Percentiles rank a stretch among this genome's conserved stretches.
Evolutionary conservation across 371 early-diverging fungal genomes (phyloP).

Genomic region (Fennellomyces sp.): DNA sequence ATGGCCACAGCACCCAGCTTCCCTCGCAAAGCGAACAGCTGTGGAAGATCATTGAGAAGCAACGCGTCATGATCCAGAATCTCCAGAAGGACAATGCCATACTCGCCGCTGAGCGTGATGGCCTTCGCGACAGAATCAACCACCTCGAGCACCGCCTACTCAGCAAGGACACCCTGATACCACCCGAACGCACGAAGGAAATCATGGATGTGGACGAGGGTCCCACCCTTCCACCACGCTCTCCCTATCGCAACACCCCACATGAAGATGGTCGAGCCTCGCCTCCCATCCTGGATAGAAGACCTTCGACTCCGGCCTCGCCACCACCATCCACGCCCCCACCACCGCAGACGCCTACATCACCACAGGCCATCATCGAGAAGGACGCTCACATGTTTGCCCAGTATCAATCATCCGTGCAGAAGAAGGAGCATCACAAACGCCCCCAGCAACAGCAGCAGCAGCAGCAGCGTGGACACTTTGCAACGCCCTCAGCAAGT

Average conservation of each 20-base stretch:
- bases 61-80: conserved; percentile 80
- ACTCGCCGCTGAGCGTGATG: conserved; percentile 58
- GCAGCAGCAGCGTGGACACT: neutral
- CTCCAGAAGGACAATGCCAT: conserved; percentile 61
- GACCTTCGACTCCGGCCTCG: conserved; percentile 1
- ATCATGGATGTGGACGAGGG: conserved; percentile 15
- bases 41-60: conserved; percentile 91
- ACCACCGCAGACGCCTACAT: neutral
- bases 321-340: conserved; percentile 4
- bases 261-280: conserved; percentile 28
- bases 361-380: conserved; percentile 11
- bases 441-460: neutral
- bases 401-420: conserved; percentile 13
- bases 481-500: neutral
- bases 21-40: conserved; percentile 79
- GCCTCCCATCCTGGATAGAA: conserved; percentile 21
- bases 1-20: neutral
- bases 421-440: neutral
- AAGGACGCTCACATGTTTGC: conserved; percentile 17
- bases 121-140: conserved; percentile 40
- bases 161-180: conserved; percentile 9
- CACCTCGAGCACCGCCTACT: conserved; percentile 25
- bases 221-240: conserved; percentile 19
- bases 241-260: conserved; percentile 21
- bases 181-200: conserved; percentile 9